Conservation (phyloP, 768 basidiomycete species). For the Pholiota microspora region DNA sequence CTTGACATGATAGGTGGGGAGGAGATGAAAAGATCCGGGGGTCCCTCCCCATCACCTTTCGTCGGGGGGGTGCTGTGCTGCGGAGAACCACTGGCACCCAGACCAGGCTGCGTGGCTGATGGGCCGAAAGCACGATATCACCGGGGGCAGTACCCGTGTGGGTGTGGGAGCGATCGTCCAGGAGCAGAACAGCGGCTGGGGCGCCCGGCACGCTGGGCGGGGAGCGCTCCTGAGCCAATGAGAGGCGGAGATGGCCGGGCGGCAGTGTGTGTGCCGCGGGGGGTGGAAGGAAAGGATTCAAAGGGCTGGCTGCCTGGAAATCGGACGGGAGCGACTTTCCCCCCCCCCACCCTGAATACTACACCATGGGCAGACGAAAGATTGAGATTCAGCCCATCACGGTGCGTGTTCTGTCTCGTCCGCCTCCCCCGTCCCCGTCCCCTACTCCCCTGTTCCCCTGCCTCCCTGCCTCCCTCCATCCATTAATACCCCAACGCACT, state of each 20-base stretch:
- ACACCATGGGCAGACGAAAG: slow-evolving; percentile 69
- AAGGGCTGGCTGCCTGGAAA: slow-evolving; percentile 12
- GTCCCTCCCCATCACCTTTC: too few species aligned
- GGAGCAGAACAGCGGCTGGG: slow-evolving; percentile 13
- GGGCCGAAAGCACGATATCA: slow-evolving; percentile 20
- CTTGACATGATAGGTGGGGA: too few species aligned
- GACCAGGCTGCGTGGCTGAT: slow-evolving; percentile 18
- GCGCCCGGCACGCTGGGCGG: slow-evolving; percentile 15
- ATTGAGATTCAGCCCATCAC: slow-evolving; percentile 83
- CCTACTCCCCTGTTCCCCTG: slow-evolving; percentile 10
- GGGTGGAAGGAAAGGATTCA: slow-evolving; percentile 22
- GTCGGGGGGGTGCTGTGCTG: too few species aligned
- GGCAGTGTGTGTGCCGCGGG: slow-evolving; percentile 18
- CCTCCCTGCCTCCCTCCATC: slow-evolving; percentile 23
- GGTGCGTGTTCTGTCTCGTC: slow-evolving; percentile 35
- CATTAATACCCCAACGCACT: slow-evolving; percentile 27
- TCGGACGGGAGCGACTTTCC: too few species aligned
- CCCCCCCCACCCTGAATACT: too few species aligned
- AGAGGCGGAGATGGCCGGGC: slow-evolving; percentile 11
- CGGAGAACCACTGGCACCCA: too few species aligned
- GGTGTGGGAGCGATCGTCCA: slow-evolving; percentile 18
- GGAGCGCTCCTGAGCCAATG: slow-evolving; percentile 12
- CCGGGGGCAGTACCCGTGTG: slow-evolving; percentile 21
- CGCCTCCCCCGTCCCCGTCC: slow-evolving; percentile 17
- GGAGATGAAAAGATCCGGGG: too few species aligned